Percentiles rank a stretch among this genome's conserved stretches.
Conservation (phyloP, 225 moss, liverwort and hornwort species). For the Pseudoscleropodium purum region DNA sequence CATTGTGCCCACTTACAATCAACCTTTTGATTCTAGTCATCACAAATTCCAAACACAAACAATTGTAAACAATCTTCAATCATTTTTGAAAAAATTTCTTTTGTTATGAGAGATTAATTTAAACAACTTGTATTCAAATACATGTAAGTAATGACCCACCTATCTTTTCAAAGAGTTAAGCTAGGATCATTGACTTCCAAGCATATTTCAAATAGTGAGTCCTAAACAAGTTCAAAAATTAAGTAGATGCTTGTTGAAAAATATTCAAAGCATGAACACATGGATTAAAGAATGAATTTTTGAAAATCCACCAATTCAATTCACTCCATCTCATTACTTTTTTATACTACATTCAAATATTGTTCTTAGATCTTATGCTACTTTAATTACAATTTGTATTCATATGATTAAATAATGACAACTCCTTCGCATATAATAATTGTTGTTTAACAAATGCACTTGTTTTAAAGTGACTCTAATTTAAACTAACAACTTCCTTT, state of each 20-base stretch:
- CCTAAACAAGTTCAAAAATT: not conserved
- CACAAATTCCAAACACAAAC: not conserved
- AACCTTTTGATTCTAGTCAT: not conserved
- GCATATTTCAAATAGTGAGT: not conserved
- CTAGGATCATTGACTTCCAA: not conserved
- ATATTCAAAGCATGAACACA: too few species aligned
- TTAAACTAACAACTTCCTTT: too few species aligned
- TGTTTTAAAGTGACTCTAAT: too few species aligned
- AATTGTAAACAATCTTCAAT: not conserved
- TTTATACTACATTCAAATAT: too few species aligned
- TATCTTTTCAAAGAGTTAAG: not conserved
- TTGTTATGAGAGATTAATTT: not conserved
- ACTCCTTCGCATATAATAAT: too few species aligned
- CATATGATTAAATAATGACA: too few species aligned
- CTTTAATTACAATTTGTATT: too few species aligned
- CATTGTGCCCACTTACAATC: not conserved
- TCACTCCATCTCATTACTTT: too few species aligned
- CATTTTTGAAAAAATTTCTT: not conserved
- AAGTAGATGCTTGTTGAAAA: not conserved
- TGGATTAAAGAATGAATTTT: too few species aligned
- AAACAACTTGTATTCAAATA: not conserved
- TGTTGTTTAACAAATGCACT: too few species aligned
- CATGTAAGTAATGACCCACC: not conserved
- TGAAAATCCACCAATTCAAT: too few species aligned
- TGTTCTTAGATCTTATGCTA: too few species aligned